Evolutionary conservation across 2,329 filamentous ascomycete genomes (phyloP), one percentile per base, ranked within the genome.

Genomic region (Chrysoporthe deuterocubensis): DNA sequence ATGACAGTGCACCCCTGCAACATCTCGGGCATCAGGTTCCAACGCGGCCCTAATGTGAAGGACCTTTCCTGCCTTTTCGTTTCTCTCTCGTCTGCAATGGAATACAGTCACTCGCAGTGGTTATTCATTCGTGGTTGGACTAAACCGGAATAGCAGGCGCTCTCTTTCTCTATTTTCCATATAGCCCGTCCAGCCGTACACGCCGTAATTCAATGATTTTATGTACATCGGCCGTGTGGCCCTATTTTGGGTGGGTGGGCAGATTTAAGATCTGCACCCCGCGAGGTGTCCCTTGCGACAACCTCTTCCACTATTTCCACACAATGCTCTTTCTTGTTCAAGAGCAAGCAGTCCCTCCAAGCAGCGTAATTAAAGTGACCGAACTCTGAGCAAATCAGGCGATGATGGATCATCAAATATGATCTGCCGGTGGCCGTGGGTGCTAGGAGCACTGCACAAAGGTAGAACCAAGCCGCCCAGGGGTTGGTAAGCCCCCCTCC

Each of bases 221-320:
- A 64, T 64, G 62, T 64, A 56, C 62, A 64, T 56, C 7, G 43
- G 60, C 60, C 60, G 21, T 18, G 50, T 42, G 54, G 50, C 62
- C 62, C 50, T 64, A 37, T 34, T 40, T 11, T 13, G 32, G 26
- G 42, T 13, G 32, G 26, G 42, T 32, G 40, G 32, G 37, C 48
- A 56, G 40, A 57, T 34, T 57, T 9, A n/a, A 43, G 14, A 64
- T n/a, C 40, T 57, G 48, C 62, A 21, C 7, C 50, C 40, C 37
- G 40, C 9, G 50, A 57, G 50, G 62, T 56, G 48, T 37, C 26
- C 50, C 50, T 43, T 37, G 50, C 43, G 14, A 37, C 52, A 37
- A n/a, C 61, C 16, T 42, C 50, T 43, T 57, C 50, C 32, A 56
- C 52, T 18, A 16, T 56, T 44, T 54, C 37, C 48, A 42, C n/a